Conservation (phyloP, 75 land plant species). For the Cryptomeria japonica region DNA sequence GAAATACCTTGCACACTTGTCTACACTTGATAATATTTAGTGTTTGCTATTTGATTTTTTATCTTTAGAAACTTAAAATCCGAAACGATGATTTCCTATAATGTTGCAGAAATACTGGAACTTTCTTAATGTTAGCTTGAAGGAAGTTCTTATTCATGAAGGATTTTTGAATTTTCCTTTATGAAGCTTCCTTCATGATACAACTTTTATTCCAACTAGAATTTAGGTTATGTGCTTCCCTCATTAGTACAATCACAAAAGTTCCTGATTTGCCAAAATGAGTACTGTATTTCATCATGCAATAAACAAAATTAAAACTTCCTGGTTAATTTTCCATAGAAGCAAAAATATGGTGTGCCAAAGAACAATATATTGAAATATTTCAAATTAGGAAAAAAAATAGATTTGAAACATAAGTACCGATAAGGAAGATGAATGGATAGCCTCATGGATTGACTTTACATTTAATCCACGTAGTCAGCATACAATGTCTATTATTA, state of each 20-base stretch:
- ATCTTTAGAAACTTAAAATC: background rate
- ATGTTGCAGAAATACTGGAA: background rate
- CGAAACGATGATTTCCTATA: background rate
- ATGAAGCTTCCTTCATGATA: background rate
- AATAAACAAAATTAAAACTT: background rate
- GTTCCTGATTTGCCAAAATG: background rate
- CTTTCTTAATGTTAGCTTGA: background rate
- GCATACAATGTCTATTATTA: no score
- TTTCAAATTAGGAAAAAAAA: background rate
- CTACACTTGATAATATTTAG: background rate
- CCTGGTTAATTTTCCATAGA: background rate
- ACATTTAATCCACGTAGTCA: background rate
- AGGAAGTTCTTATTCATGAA: background rate
- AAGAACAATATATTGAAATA: background rate
- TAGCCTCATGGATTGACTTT: background rate
- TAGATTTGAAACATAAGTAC: background rate
- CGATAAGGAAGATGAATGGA: background rate
- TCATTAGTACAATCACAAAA: background rate
- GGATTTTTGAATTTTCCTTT: background rate
- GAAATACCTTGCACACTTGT: background rate
- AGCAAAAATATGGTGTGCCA: background rate
- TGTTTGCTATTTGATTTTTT: background rate
- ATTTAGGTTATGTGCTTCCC: background rate
- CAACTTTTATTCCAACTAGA: background rate
- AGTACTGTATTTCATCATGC: background rate